phyloP scores from a whole-genome alignment of 2,329 filamentous ascomycete genomes.

The Ceratocystis cubensis region DNA sequence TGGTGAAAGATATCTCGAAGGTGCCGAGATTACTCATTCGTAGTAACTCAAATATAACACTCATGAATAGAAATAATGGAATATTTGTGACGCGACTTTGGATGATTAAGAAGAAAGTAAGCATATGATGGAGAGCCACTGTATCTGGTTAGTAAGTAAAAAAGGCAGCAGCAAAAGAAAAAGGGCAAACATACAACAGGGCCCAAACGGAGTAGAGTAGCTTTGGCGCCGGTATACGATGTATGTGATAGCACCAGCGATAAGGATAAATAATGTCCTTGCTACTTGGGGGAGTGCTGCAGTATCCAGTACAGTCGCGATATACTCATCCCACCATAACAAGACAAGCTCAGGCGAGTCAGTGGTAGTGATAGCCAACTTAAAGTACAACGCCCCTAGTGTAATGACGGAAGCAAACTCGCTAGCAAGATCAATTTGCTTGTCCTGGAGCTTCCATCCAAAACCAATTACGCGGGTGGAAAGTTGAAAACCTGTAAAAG shows the following conservation, averaged over 20 bases:
- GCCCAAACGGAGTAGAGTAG: slow-evolving; percentile 22
- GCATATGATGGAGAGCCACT: slow-evolving; percentile 53
- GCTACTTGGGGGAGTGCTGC: slow-evolving; percentile 38
- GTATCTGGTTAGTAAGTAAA: neutral
- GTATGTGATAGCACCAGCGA: slow-evolving; percentile 31
- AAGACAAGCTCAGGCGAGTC: slow-evolving; percentile 73
- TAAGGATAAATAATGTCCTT: slow-evolving; percentile 38
- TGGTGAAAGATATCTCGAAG: slow-evolving; percentile 53
- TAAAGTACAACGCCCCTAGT: slow-evolving; percentile 60
- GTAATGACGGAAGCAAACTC: slow-evolving; percentile 33
- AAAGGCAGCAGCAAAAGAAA: slow-evolving; percentile 21
- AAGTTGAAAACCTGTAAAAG: slow-evolving; percentile 35
- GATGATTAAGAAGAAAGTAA: slow-evolving; percentile 69
- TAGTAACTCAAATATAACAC: slow-evolving; percentile 43
- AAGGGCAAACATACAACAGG: slow-evolving; percentile 14
- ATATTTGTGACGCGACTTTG: slow-evolving; percentile 79
- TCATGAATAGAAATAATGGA: slow-evolving; percentile 68
- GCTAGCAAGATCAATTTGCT: slow-evolving; percentile 27
- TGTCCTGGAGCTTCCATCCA: slow-evolving; percentile 25
- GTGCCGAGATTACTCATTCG: slow-evolving; percentile 36
- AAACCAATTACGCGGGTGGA: neutral
- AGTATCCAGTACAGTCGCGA: slow-evolving; percentile 30
- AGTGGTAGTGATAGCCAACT: slow-evolving; percentile 73
- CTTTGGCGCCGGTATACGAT: slow-evolving; percentile 32
- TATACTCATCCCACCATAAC: slow-evolving; percentile 29